A percentile compares a stretch with the other conserved stretches of the same genome.
These are phyloP conservation scores for Rhinocladiella mackenziei DNA, from an alignment of 2,329 filamentous ascomycete species.

Conservation along the genomic window DNA sequence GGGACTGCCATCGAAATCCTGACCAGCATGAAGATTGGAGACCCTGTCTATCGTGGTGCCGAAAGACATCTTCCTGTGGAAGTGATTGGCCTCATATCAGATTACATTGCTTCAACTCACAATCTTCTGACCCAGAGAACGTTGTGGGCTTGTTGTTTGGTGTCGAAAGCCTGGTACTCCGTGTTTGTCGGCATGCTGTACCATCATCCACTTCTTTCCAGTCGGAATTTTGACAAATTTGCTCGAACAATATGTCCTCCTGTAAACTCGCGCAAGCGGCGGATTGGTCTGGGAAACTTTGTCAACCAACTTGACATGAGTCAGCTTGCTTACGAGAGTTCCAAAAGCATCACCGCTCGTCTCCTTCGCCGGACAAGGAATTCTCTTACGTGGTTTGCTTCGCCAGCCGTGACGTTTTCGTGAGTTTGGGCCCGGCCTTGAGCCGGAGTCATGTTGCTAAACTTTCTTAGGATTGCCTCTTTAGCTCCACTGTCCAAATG, in stretches of 20 bases:
- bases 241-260: constrained; percentile 53
- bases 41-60: constrained; percentile 17
- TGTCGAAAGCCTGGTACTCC: constrained; percentile 56
- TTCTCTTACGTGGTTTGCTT: constrained; percentile 52
- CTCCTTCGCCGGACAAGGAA: constrained; percentile 53
- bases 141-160: constrained; percentile 51
- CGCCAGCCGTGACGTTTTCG: constrained; percentile 57
- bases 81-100: constrained; percentile 19
- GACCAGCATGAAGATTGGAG: constrained; percentile 23
- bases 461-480: constrained; percentile 44
- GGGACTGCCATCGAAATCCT: neutral
- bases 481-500: constrained; percentile 57
- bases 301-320: constrained; percentile 53
- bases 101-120: constrained; percentile 5
- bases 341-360: constrained; percentile 55
- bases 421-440: constrained; percentile 31
- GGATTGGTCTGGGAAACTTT: constrained; percentile 40
- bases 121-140: constrained; percentile 39
- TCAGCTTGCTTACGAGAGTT: constrained; percentile 56
- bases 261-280: constrained; percentile 40
- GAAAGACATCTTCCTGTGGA: constrained; percentile 23
- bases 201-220: constrained; percentile 46
- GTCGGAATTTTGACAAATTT: constrained; percentile 53
- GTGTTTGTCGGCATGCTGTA: constrained; percentile 52
- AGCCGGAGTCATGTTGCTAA: neutral